These are phyloP conservation scores for Wickerhamiella lipophila DNA, from an alignment of 805 yeast genomes.

Conservation along the genomic window DNA sequence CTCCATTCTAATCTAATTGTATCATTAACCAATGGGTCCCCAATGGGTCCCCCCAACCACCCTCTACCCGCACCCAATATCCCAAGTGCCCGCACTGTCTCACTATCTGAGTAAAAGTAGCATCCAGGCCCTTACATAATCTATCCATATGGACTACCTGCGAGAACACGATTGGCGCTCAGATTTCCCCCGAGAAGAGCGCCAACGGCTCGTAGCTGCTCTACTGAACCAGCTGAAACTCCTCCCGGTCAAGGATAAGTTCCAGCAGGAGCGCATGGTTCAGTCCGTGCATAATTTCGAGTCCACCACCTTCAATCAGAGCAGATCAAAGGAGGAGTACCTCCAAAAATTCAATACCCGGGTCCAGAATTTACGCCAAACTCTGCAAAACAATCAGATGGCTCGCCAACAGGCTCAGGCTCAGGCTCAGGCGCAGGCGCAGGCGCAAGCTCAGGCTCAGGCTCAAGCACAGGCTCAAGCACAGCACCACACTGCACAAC, in stretches of 20 bases:
- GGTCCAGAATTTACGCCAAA: conserved; percentile 13
- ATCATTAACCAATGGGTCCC: too few species aligned
- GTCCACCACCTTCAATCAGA: conserved; percentile 21
- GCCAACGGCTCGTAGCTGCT: conserved; percentile 16
- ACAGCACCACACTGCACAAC: conserved; percentile 11
- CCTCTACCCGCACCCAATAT: too few species aligned
- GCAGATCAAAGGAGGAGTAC: conserved; percentile 24
- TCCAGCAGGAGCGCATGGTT: conserved; percentile 25
- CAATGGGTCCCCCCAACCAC: too few species aligned
- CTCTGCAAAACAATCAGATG: conserved; percentile 10
- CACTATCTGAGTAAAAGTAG: not conserved
- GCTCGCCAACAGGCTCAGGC: conserved; percentile 19
- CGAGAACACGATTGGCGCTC: conserved; percentile 18
- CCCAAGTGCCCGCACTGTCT: not conserved
- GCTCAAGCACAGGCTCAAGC: conserved; percentile 10
- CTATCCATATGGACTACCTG: conserved; percentile 9
- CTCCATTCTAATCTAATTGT: not conserved
- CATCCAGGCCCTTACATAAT: not conserved
- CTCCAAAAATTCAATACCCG: conserved; percentile 15
- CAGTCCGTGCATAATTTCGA: conserved; percentile 27
- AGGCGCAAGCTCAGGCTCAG: conserved; percentile 7
- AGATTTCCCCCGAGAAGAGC: conserved; percentile 17
- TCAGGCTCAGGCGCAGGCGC: conserved; percentile 10
- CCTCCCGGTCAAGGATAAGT: conserved; percentile 20
- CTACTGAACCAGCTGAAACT: conserved; percentile 16